Percentiles rank a stretch among this genome's conserved stretches.
Conservation (phyloP, 257 asterid genomes). For the Verbascum thapsus region DNA sequence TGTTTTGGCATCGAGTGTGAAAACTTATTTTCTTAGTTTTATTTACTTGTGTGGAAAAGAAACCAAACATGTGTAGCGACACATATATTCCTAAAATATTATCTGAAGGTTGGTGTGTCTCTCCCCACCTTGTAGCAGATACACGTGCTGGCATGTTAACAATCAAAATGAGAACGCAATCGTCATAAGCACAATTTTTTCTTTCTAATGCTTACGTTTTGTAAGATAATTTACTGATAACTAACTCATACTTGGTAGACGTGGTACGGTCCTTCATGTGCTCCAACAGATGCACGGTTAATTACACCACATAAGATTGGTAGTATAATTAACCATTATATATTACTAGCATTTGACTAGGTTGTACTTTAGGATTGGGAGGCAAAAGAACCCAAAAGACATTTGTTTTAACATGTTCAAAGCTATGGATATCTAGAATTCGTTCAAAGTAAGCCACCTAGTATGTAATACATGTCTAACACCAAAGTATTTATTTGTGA, state of each 20-base stretch:
- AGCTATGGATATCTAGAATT: neutral
- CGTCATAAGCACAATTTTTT: neutral
- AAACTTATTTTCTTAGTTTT: neutral
- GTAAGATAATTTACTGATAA: conserved; percentile 13
- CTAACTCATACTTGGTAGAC: conserved; percentile 8
- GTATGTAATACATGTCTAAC: neutral
- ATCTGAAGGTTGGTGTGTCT: neutral
- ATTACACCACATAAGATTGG: too few species aligned
- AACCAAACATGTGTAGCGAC: neutral
- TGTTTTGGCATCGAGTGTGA: neutral
- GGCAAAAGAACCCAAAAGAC: neutral
- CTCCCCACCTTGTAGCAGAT: conserved; percentile 11
- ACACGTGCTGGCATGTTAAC: neutral
- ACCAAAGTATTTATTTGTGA: conserved; percentile 18
- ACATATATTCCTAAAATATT: neutral
- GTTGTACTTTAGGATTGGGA: neutral
- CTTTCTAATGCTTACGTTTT: conserved; percentile 1
- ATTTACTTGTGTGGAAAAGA: neutral
- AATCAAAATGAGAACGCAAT: neutral
- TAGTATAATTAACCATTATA: neutral
- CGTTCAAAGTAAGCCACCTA: neutral
- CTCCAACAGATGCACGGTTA: neutral
- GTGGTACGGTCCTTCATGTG: neutral
- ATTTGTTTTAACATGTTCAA: neutral
- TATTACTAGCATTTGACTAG: neutral